Evolutionary conservation across 1,284 basidiomycete species (phyloP).

Genomic region (Malassezia nana): DNA sequence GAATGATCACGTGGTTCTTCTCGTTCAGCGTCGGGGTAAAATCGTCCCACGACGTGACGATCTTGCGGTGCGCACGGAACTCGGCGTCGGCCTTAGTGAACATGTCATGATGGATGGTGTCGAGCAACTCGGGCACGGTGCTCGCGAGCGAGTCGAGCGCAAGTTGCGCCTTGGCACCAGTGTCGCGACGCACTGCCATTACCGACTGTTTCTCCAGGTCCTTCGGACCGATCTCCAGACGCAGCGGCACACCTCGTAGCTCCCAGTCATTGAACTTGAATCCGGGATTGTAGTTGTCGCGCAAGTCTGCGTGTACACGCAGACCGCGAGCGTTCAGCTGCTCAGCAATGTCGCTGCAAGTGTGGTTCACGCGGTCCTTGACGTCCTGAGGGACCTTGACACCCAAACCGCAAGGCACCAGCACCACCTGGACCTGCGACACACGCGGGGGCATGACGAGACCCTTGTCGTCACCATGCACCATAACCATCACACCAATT

Average conservation of each 20-base stretch:
- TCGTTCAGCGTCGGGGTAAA: constrained; percentile 79
- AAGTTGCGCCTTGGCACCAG: constrained; percentile 51
- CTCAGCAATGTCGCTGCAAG: constrained; percentile 56
- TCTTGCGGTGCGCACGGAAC: constrained; percentile 65
- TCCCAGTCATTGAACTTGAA: constrained; percentile 99
- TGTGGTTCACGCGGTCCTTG: constrained; percentile 66
- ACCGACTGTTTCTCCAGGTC: constrained; percentile 78
- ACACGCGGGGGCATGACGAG: constrained; percentile 90
- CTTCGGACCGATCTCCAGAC: constrained; percentile 89
- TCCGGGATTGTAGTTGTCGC: constrained; percentile 92
- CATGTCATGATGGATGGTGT: constrained; percentile 83
- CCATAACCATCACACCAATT: constrained; percentile 99
- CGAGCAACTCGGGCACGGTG: constrained; percentile 55
- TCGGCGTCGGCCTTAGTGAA: constrained; percentile 65
- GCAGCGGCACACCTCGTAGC: constrained; percentile 75
- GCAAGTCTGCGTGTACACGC: constrained; percentile 76
- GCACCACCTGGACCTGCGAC: constrained; percentile 77
- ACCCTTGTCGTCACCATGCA: constrained; percentile 95
- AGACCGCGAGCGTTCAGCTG: constrained; percentile 57
- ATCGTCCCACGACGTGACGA: constrained; percentile 74
- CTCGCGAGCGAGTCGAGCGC: constrained; percentile 18
- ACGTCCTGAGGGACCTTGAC: constrained; percentile 47
- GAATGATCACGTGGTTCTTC: constrained; percentile 79
- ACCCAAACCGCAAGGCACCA: constrained; percentile 86
- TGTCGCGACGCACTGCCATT: constrained; percentile 79